phyloP scores from a whole-genome alignment of 2,329 filamentous ascomycete species.

The Xylariaceae sp. region DNA sequence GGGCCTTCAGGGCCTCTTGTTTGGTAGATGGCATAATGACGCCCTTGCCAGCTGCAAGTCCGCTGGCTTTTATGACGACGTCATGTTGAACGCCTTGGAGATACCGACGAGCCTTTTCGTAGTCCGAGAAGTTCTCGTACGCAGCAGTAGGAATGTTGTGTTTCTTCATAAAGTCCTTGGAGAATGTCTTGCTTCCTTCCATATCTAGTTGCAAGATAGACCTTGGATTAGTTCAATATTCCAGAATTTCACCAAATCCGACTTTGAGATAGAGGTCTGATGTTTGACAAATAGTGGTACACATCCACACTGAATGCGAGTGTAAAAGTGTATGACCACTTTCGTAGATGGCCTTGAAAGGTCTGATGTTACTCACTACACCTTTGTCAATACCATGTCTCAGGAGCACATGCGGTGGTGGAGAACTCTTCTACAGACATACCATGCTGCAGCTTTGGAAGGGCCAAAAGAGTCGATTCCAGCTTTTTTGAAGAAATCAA shows the following conservation, averaged over 20 bases:
- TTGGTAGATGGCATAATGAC: slow-evolving; percentile 84
- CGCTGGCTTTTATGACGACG: slow-evolving; percentile 91
- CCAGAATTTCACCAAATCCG: too few species aligned
- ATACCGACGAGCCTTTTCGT: slow-evolving; percentile 69
- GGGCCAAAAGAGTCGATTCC: slow-evolving; percentile 85
- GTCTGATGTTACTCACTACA: too few species aligned
- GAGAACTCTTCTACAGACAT: too few species aligned
- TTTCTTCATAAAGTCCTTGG: slow-evolving; percentile 95
- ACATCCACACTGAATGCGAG: too few species aligned
- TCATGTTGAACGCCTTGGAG: slow-evolving; percentile 68
- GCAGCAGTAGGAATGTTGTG: slow-evolving; percentile 86
- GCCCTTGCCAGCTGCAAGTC: slow-evolving; percentile 90
- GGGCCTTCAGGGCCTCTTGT: slow-evolving; percentile 75
- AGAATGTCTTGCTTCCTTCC: slow-evolving; percentile 96
- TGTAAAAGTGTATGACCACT: too few species aligned
- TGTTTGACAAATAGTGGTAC: too few species aligned
- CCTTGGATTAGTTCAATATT: too few species aligned
- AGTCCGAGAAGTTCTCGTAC: slow-evolving; percentile 85
- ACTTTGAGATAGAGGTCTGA: too few species aligned
- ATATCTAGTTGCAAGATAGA: slow-evolving; percentile 45
- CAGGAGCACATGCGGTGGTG: too few species aligned
- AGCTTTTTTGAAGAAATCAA: slow-evolving; percentile 72
- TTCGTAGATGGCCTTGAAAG: too few species aligned
- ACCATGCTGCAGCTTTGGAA: slow-evolving; percentile 70
- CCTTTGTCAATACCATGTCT: too few species aligned